Evolutionary conservation across 2,329 filamentous ascomycete genomes (phyloP), one percentile per base, ranked within the genome.

Genomic region (Colletotrichum neosansevieriae): DNA sequence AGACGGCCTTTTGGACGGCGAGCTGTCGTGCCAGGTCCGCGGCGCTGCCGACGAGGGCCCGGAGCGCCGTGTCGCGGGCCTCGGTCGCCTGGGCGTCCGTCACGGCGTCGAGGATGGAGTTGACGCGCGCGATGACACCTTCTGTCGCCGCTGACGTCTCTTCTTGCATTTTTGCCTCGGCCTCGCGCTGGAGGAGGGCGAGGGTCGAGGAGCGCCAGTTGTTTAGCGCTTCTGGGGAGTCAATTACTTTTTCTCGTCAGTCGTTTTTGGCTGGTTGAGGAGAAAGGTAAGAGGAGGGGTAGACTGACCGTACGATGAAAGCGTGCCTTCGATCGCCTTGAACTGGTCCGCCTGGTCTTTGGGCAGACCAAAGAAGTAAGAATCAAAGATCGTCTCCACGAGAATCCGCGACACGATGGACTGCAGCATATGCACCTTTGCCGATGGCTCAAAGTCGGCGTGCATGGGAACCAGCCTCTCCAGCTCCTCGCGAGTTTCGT

Each of bases 171-270:
- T 80, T 82, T 38, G 80, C 73, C 15, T 79, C 76, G 6, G 84
- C 81, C 68, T 87, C 86, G 72, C 86, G 87, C 61, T 83, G 84
- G 58, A 92, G 76, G 49, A 89, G 81, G 29, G 86, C 82, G 45
- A 91, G 82, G 2, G 89, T 92, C n/a, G 84, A 82, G 6, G 89
- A 87, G 44, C 90, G 87, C 89, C 89, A 92, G 74, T 89, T 86
- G 74, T 91, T 91, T 70, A 89, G 83, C 34, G 84, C 80, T 70
- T 87, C 84, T 51, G 81, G 79, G 5, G 85, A 82, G 56, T 80
- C 81, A 79, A 76, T 74, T 77, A 76, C 74, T 76, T 64, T 9
- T n/a, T 3, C 17, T 11, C 5, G 45, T 56, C 21, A 58, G 40
- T 56, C 24, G 24, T 6, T 17, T 15, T 15, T 24, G 3, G 13